Base-by-base conservation (phyloP, 2,329 filamentous ascomycete species). In the Cylindrodendrum hubeiense region DNA sequence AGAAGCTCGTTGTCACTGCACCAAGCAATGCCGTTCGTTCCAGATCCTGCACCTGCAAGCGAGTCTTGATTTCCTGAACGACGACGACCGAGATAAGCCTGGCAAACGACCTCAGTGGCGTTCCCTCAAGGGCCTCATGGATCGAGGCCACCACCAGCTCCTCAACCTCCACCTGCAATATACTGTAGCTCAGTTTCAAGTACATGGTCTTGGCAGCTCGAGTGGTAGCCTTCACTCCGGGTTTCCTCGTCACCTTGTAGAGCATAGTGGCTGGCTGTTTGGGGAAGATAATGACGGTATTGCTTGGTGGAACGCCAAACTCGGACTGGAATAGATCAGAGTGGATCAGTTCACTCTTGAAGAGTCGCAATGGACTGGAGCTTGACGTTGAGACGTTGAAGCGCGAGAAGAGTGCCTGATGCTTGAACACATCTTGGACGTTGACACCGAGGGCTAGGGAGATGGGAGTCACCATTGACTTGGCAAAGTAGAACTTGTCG, bases 391-490 rank as follows among this genome's bases (percentile, higher is more conserved):
- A 94, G 56, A 99, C 91, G 15, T 93, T 97, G 77, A 99, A 99
- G 10, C 91, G 91, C 0, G 95, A 98, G 75, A 96, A 96, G 0
- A 98, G 85, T 0, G 89, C 86, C 8, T 90, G 83, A 67, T 93
- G 89, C 76, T 97, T 97, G 83, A 98, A 98, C 28, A 97, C 89
- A 72, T 99, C 96, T 74, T 98, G 95, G 6, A 99, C 96, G 70
- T 98, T 98, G 67, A 99, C 96, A 3, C 95, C 95, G 4, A 99
- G 85, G 0, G 94, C 93, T 5, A 99, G 84, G 1, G 92, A 87
- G 2, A 96, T 91, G 3, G 90, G 87, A 21, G 97, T 85, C 4
- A 85, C 87, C 68, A 93, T 93, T 3, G 74, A 72, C 52, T 80
- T 82, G 41, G 79, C 78, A 53, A 81, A 73, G 52, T 67, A 72